Evolutionary conservation across 2,329 filamentous ascomycete species (phyloP).

Genomic region (Penicillium sp.): DNA sequence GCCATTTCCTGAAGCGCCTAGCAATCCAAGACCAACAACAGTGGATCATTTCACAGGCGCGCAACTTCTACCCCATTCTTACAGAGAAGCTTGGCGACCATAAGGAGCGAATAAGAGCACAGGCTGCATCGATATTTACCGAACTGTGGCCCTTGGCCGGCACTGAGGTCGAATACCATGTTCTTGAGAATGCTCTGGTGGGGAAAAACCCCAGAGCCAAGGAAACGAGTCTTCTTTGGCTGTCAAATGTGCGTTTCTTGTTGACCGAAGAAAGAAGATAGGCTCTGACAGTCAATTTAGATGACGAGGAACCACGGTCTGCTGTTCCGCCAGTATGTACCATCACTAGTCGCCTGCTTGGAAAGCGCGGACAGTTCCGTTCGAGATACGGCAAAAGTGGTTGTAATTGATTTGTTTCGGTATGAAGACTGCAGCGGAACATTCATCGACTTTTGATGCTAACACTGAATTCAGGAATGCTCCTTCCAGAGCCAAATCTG

Average conservation of each 20-base stretch:
- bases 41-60: conserved; percentile 66
- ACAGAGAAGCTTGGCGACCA: conserved; percentile 83
- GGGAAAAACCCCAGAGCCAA: conserved; percentile 83
- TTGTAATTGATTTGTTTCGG: conserved; percentile 84
- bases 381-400: conserved; percentile 76
- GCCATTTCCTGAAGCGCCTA: conserved; percentile 82
- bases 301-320: conserved; percentile 80
- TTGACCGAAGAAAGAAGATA: neutral
- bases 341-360: conserved; percentile 76
- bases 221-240: conserved; percentile 80
- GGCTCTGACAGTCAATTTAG: conserved; percentile 41
- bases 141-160: conserved; percentile 73
- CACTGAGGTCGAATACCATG: conserved; percentile 73
- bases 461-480: conserved; percentile 60
- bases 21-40: conserved; percentile 79
- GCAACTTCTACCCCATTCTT: conserved; percentile 70
- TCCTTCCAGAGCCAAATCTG: conserved; percentile 78
- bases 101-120: conserved; percentile 77
- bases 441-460: neutral
- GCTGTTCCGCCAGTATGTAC: conserved; percentile 80
- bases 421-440: conserved; percentile 40
- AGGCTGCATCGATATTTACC: conserved; percentile 71
- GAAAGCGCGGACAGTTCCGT: conserved; percentile 89
- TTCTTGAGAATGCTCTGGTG: conserved; percentile 74
- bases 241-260: conserved; percentile 62